Evolutionary conservation across 345 rosid genomes (phyloP), one percentile per base, ranked within the genome.

Genomic region (Cardamine chenopodiifolia): DNA sequence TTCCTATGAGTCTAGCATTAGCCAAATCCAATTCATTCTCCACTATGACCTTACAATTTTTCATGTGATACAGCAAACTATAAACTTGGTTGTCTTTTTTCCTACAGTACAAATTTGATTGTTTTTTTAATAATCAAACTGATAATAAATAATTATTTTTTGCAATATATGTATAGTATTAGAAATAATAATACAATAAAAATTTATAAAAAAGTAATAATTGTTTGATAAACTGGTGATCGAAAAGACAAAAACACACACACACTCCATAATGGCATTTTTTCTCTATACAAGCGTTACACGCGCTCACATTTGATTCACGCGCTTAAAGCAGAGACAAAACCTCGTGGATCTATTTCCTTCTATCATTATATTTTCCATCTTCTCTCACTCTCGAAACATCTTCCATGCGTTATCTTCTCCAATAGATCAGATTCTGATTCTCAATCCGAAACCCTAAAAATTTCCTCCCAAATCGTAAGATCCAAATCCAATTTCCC

Each of bases 321-420:
- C 73, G 72, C 74, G 68, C 74, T 62, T 19, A 39, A 60, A 67
- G 48, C 20, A 68, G 23, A 62, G 58, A 76, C 42, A 53, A 76
- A 76, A 32, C 39, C 65, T 57, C 67, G 80, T 77, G 80, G 71
- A 65, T 71, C 39, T 10, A 22, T 71, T 8, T 57, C 39, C 57
- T 63, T 67, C 77, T 47, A 71, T 76, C 59, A 55, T 32, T 42
- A 19, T 50, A 50, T 19, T 49, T 49, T 20, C 5, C 48, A 37
- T 15, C 25, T 45, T 52, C 18, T 37, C 66, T 35, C 22, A 54
- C 66, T 78, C 77, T 65, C 14, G 66, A 70, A 70, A 19, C 53
- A 62, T 62, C 54, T 62, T 25, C 11, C 22, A 62, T 75, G 49
- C 74, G 74, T 39, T 68, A 62, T 62, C 79, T 61, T 70, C 80